Evolutionary conservation across 495 filamentous ascomycete genomes (phyloP).

Genomic region (Penicillium desertorum): DNA sequence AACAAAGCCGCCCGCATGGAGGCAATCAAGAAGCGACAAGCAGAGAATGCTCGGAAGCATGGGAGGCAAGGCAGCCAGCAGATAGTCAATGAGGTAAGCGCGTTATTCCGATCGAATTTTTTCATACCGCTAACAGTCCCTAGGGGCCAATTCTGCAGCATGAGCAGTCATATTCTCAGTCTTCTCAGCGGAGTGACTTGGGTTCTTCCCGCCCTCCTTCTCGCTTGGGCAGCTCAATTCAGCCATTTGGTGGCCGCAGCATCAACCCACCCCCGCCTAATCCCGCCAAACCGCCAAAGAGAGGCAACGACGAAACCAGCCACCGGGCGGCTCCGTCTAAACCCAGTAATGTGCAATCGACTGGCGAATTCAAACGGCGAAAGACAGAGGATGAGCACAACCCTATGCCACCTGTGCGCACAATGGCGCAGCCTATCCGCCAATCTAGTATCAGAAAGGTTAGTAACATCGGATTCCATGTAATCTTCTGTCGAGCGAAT

Average conservation of each 20-base stretch:
- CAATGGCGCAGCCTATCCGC: conserved; percentile 80
- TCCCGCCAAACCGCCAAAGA: conserved; percentile 64
- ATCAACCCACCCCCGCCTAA: conserved; percentile 57
- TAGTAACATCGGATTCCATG: conserved; percentile 22
- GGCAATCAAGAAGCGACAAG: conserved; percentile 62
- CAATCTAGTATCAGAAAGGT: conserved; percentile 80
- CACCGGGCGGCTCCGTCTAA: conserved; percentile 44
- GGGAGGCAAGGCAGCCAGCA: conserved; percentile 55
- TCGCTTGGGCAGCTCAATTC: conserved; percentile 50
- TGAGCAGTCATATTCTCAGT: conserved; percentile 35
- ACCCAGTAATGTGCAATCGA: conserved; percentile 44
- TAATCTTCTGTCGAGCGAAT: conserved; percentile 2
- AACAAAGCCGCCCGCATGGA: conserved; percentile 70
- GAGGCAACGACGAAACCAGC: conserved; percentile 53
- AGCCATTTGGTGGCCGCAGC: conserved; percentile 44
- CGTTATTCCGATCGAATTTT: not conserved
- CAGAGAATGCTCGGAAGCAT: conserved; percentile 63
- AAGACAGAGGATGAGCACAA: conserved; percentile 60
- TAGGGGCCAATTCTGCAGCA: conserved; percentile 42
- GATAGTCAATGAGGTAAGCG: conserved; percentile 44
- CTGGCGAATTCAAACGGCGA: conserved; percentile 55
- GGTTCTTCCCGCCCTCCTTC: conserved; percentile 52
- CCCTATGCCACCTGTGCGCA: conserved; percentile 43
- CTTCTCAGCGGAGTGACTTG: conserved; percentile 48
- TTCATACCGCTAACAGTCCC: conserved; percentile 1